These are phyloP conservation scores for Amylostereum areolatum DNA, from an alignment of 1,284 basidiomycete species.

Conservation along the genomic window DNA sequence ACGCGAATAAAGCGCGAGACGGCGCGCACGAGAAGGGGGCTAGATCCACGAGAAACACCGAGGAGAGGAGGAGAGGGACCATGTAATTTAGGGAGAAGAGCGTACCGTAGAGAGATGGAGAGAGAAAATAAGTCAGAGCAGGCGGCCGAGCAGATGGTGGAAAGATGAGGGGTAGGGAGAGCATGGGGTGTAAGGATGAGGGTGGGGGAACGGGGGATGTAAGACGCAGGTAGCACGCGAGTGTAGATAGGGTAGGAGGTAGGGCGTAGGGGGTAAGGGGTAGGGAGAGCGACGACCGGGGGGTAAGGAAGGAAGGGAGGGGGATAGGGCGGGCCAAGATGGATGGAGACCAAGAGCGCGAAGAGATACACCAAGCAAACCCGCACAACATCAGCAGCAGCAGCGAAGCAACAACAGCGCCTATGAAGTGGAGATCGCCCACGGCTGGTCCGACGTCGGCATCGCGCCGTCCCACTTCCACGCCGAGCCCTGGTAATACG, in stretches of 20 bases:
- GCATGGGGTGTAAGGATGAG: background rate
- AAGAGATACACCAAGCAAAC: background rate
- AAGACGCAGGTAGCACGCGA: background rate
- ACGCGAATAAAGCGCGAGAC: conserved; percentile 28
- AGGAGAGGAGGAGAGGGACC: conserved; percentile 4
- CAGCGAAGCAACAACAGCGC: background rate
- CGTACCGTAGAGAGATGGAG: conserved; percentile 9
- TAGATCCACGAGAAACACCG: conserved; percentile 9
- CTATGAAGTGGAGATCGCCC: conserved; percentile 57
- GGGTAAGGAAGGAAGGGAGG: background rate
- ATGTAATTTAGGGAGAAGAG: background rate
- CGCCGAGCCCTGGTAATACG: conserved; percentile 52
- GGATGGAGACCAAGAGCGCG: too few species aligned
- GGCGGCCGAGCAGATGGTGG: background rate
- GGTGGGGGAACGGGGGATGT: background rate
- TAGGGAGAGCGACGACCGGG: background rate
- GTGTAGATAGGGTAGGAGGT: background rate
- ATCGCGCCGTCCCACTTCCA: conserved; percentile 74
- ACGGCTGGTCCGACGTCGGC: conserved; percentile 58
- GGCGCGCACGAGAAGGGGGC: too few species aligned
- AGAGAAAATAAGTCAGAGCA: conserved; percentile 14
- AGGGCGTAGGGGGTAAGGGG: too few species aligned
- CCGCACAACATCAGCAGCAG: background rate
- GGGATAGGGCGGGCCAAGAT: background rate
- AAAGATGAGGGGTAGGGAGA: background rate